These are phyloP conservation scores for Pseudoneurospora amorphoporcata DNA, from an alignment of 495 filamentous ascomycete species.

Conservation along the genomic window DNA sequence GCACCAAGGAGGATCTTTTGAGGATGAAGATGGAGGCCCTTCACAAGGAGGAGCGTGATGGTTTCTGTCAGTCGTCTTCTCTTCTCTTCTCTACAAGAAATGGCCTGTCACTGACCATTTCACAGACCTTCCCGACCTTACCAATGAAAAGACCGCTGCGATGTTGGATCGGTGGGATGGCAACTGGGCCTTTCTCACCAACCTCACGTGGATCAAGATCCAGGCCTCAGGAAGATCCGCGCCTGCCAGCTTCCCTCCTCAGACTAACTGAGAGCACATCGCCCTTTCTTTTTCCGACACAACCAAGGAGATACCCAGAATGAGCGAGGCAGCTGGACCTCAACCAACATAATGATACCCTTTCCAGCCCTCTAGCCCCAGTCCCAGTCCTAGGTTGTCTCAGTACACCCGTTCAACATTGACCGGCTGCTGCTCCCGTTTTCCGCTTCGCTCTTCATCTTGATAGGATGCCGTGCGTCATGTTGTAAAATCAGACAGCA, in stretches of 20 bases:
- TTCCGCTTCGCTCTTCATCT: not conserved
- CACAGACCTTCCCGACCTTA: slow-evolving; percentile 43
- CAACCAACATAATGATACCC: slow-evolving; percentile 7
- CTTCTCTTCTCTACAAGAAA: not conserved
- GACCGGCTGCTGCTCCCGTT: not conserved
- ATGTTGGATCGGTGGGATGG: slow-evolving; percentile 41
- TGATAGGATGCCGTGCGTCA: not conserved
- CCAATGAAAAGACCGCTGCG: slow-evolving; percentile 31
- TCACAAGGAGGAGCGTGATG: slow-evolving; percentile 69
- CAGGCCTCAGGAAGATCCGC: slow-evolving; percentile 45
- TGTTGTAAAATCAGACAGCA: not conserved
- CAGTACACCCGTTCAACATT: not conserved
- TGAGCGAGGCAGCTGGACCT: slow-evolving; percentile 1
- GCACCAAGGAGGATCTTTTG: slow-evolving; percentile 64
- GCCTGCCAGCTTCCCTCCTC: slow-evolving; percentile 57
- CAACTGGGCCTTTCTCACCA: slow-evolving; percentile 43
- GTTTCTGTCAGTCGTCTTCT: slow-evolving; percentile 51
- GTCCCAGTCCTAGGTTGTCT: not conserved
- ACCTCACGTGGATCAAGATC: slow-evolving; percentile 50
- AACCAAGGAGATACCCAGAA: not conserved
- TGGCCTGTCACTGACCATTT: slow-evolving; percentile 3
- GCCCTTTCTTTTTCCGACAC: not conserved
- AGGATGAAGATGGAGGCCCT: slow-evolving; percentile 59
- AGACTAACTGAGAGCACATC: slow-evolving; percentile 11
- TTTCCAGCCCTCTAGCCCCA: not conserved